Conservation (phyloP, 148 eudicot genomes). For the Rhododendron kiyosumense region DNA sequence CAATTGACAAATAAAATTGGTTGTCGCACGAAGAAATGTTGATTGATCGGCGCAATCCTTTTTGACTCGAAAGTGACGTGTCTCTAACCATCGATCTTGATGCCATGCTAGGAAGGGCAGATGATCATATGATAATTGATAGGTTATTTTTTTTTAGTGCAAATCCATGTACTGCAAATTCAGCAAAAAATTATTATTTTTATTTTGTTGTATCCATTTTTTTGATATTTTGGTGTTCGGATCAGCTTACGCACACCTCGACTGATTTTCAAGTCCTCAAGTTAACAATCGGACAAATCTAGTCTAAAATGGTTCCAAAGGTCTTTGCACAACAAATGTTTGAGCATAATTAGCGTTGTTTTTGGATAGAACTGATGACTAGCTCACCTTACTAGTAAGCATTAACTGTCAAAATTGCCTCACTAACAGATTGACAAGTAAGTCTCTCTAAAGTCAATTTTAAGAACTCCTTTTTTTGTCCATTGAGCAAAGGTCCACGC, state of each 20-base stretch:
- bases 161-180: not conserved
- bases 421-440: not conserved
- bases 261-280: not conserved
- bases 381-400: not conserved
- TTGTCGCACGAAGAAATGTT: not conserved
- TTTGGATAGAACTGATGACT: not conserved
- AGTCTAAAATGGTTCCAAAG: not conserved
- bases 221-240: not conserved
- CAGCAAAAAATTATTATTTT: too few relatives aligned
- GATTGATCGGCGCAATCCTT: not conserved
- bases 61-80: not conserved
- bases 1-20: not conserved
- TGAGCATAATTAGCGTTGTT: slow-evolving; percentile 1
- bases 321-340: not conserved
- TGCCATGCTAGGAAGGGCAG: not conserved
- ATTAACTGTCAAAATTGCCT: not conserved
- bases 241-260: not conserved
- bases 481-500: not conserved
- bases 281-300: not conserved
- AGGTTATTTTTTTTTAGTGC: not conserved
- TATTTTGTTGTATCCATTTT: not conserved
- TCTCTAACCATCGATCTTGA: not conserved
- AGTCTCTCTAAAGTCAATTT: not conserved
- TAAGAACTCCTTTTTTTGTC: not conserved
- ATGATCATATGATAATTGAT: not conserved